phyloP scores from a whole-genome alignment of 129 eudicot genomes.

The Pulicaria dysenterica region DNA sequence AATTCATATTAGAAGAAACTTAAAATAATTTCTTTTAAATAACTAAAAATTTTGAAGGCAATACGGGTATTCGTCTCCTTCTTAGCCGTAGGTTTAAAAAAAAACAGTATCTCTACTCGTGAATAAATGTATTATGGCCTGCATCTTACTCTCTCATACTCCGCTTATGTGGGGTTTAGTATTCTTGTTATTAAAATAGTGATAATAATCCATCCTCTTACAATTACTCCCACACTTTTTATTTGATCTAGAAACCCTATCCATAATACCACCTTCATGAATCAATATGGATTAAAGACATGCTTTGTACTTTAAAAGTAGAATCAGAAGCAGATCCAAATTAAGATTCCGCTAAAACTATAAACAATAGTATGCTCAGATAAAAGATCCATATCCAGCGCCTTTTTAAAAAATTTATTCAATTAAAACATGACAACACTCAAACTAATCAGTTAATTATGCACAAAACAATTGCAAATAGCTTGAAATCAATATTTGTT shows the following conservation, averaged over 20 bases:
- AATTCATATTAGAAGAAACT: background rate
- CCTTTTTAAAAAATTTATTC: conserved; percentile 28
- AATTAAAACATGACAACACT: conserved; percentile 23
- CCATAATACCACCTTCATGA: conserved; percentile 24
- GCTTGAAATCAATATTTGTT: conserved; percentile 16
- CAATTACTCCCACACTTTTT: background rate
- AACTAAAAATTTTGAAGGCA: too few relatives aligned
- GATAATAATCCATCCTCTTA: background rate
- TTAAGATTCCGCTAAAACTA: conserved; percentile 40
- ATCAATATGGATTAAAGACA: conserved; percentile 28
- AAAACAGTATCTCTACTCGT: too few relatives aligned
- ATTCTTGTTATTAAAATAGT: too few relatives aligned
- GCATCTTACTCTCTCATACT: too few relatives aligned
- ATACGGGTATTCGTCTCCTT: too few relatives aligned
- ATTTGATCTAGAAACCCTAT: conserved; percentile 25
- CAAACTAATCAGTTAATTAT: conserved; percentile 26
- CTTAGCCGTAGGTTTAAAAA: too few relatives aligned
- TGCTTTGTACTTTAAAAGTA: conserved; percentile 38
- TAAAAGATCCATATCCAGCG: conserved; percentile 36
- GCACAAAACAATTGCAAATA: conserved; percentile 22
- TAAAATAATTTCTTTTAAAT: too few relatives aligned
- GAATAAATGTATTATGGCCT: too few relatives aligned
- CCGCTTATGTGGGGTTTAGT: too few relatives aligned
- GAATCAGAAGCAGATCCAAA: conserved; percentile 35
- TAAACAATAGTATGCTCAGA: conserved; percentile 26